Conservation (phyloP, 345 rosid genomes). For the Camelina neglecta region DNA sequence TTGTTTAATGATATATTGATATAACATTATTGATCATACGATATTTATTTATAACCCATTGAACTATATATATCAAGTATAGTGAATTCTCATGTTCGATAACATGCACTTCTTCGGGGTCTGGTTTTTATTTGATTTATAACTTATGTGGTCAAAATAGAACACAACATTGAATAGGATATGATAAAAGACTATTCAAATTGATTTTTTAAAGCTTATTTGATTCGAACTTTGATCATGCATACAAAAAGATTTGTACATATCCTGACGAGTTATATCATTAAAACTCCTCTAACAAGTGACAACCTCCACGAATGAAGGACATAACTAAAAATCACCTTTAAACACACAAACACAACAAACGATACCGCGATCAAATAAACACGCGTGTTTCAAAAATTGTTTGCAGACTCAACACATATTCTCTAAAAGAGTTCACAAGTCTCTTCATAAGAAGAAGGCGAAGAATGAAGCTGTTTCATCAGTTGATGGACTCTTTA, state of each 20-base stretch:
- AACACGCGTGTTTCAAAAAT: background rate
- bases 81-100: background rate
- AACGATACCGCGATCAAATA: background rate
- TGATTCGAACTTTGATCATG: background rate
- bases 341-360: background rate
- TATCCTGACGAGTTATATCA: background rate
- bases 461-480: too few species aligned
- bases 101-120: background rate
- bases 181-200: too few species aligned
- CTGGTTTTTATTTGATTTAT: background rate
- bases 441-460: too few species aligned
- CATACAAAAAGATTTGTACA: background rate
- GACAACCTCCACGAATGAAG: background rate
- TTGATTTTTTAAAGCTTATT: too few species aligned
- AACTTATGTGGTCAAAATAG: background rate
- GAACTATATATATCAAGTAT: too few species aligned
- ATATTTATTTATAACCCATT: background rate
- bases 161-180: background rate
- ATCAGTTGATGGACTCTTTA: too few species aligned
- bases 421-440: too few species aligned
- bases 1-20: slow-evolving; percentile 12
- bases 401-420: background rate
- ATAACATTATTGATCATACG: slow-evolving; percentile 8
- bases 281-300: background rate
- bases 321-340: background rate